Evolutionary conservation across 306 rosid species (phyloP), one percentile per base, ranked within the genome.

Genomic region (Dalbergia cochinchinensis): DNA sequence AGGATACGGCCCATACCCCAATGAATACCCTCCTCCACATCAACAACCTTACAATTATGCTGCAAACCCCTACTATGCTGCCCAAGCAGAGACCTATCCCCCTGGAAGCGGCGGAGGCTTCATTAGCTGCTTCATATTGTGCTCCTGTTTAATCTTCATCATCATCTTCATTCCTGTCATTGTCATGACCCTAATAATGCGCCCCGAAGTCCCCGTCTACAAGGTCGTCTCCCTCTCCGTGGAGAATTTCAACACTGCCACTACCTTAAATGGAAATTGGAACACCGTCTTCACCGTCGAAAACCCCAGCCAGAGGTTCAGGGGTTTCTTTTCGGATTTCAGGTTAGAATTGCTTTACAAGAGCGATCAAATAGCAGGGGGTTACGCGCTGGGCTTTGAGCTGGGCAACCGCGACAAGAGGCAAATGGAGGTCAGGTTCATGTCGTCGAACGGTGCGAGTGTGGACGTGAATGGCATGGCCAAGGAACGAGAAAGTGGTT

Each of bases 181-280:
- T 41, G 1, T 84, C 3, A 8, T 72, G 4, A 70, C 87, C 20
- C 14, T 86, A 9, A 0, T 74, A 10, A 41, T 82, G 13, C 84
- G 80, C 94, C 96, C 0, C n/a, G 10, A 65, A 6, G 4, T 54
- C 26, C 88, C 90, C 0, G 0, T 5, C 8, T 90, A 82, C 71
- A 74, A 14, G 2, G 67, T 94, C 6, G 77, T 59, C 1, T 77
- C 83, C 2, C 14, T 92, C 0, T 59, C 82, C 9, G 89, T 90
- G 0, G 1, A 75, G 8, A 69, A 79, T 51, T 84, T 94, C 83
- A 86, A 77, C 67, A 8, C 83, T 51, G 33, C 73, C 8, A 5
- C 84, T 0, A 7, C 31, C 0, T 53, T 87, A 26, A 4, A 84
- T 1, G 92, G 80, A 0, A 55, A 65, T 5, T 92, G 97, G 96